Conservation (phyloP, 257 asterid genomes). For the Solanum chaucha region DNA sequence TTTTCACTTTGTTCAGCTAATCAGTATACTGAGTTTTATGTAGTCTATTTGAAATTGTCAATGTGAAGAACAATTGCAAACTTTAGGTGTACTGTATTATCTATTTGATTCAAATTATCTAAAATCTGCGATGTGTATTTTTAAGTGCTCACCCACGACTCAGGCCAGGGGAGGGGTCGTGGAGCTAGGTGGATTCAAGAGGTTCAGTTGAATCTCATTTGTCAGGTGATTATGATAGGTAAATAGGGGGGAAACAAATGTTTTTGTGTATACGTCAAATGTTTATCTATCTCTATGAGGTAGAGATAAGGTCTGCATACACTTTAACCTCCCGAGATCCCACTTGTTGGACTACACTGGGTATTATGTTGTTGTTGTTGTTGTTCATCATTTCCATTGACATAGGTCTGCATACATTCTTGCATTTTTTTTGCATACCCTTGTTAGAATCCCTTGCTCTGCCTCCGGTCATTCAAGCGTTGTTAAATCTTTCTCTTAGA, state of each 20-base stretch:
- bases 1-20: background rate
- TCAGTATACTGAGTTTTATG: background rate
- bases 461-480: background rate
- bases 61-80: background rate
- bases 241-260: background rate
- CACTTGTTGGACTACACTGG: background rate
- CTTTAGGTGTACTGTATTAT: background rate
- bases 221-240: background rate
- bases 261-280: background rate
- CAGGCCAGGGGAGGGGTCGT: background rate
- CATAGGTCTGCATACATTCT: background rate
- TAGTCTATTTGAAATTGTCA: background rate
- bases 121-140: background rate
- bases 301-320: background rate
- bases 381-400: background rate
- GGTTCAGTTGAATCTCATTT: background rate
- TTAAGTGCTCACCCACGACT: background rate
- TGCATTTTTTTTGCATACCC: background rate
- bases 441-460: background rate
- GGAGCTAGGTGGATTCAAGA: background rate
- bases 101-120: background rate
- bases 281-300: background rate
- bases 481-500: background rate
- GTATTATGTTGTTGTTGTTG: background rate
- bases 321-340: background rate